Evolutionary conservation across 2,329 filamentous ascomycete species (phyloP).

Genomic region (Onygenales sp.): DNA sequence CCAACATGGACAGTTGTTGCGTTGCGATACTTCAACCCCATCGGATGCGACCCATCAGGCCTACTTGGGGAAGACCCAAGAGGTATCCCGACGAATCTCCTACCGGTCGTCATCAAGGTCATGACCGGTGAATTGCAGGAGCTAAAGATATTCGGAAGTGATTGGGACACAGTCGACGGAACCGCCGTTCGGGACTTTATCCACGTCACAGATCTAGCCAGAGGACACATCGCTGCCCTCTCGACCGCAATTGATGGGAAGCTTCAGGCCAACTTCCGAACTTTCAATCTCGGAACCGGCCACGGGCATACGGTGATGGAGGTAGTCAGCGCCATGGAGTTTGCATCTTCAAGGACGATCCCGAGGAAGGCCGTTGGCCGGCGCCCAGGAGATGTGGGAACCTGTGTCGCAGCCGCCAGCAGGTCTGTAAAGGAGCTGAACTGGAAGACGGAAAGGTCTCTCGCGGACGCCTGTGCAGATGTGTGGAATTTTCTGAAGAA

Average conservation of each 20-base stretch:
- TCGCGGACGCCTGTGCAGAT: constrained; percentile 28
- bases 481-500: constrained; percentile 29
- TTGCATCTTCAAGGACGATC: constrained; percentile 25
- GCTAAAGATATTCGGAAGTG: constrained; percentile 53
- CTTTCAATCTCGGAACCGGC: constrained; percentile 32
- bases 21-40: constrained; percentile 59
- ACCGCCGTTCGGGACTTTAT: constrained; percentile 60
- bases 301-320: constrained; percentile 29
- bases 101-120: constrained; percentile 55
- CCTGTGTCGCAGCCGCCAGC: constrained; percentile 27
- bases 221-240: constrained; percentile 53
- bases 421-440: constrained; percentile 45
- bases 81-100: constrained; percentile 53
- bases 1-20: constrained; percentile 54
- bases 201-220: constrained; percentile 56
- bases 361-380: constrained; percentile 23
- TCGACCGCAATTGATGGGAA: constrained; percentile 24
- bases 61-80: constrained; percentile 55
- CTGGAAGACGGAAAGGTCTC: constrained; percentile 29
- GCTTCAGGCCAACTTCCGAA: constrained; percentile 31
- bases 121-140: constrained; percentile 45
- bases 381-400: constrained; percentile 30
- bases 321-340: constrained; percentile 29
- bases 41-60: constrained; percentile 56
- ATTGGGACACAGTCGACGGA: constrained; percentile 57